Base-by-base conservation (phyloP, 2,329 filamentous ascomycete genomes). In the Metarhizium humberi region DNA sequence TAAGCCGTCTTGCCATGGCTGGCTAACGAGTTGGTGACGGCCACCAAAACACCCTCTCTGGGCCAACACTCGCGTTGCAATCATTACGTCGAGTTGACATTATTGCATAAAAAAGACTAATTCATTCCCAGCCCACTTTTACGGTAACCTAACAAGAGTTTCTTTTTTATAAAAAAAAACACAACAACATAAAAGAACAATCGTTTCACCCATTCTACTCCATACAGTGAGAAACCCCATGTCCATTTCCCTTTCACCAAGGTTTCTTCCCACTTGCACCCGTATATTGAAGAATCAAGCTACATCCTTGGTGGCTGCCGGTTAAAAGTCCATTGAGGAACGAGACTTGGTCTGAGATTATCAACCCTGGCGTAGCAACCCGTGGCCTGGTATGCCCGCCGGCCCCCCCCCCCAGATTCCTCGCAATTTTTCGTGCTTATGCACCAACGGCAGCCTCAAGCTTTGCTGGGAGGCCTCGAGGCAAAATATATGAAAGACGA, bases 191-290 rank as follows among this genome's bases (percentile, higher is more conserved):
- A 52, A 30, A 43, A 47, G 13, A 49, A 25, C 25, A 25, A 14
- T 40, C 38, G 8, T 16, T 16, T 49, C 47, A 48, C 50, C 40
- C 18, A 45, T 50, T 45, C 54, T 55, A 55, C 50, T 43, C 50
- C 54, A 25, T 52, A 49, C 50, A 55, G 2, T 48, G 54, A 34
- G 32, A 34, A 34, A 3, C 32, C 32, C 32, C 38, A 43, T 16
- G 29, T 51, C 42, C 42, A 14, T 5, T 45, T 7, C 30, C 34
- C 2, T 8, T 42, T 34, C 32, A 2, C 32, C 32, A 25, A 25
- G 25, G 25, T 25, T 25, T 25, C 25, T 25, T 25, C 25, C 25
- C 25, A 25, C 32, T 34, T 34, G 32, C 32, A 34, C 32, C 40
- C 34, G n/a, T 16, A 40, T 40, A 5, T 16, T 40, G 38, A 40